phyloP scores from a whole-genome alignment of 2,329 filamentous ascomycete genomes.

The Cercospora sp. region DNA sequence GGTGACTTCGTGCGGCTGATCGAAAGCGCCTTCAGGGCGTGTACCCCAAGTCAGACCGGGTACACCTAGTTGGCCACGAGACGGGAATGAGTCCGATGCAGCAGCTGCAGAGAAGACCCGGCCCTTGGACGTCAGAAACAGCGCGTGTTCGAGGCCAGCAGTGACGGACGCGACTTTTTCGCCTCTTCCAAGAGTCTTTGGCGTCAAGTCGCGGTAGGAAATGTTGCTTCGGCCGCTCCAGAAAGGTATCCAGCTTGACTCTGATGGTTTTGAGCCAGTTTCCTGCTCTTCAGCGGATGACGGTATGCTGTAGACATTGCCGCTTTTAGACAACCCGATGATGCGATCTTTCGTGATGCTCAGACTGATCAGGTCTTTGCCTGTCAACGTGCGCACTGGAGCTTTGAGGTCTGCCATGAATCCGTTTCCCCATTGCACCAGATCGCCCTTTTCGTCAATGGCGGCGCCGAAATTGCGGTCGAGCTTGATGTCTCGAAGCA shows the following conservation, averaged over 20 bases:
- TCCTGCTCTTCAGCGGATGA: conserved; percentile 71
- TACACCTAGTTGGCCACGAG: conserved; percentile 82
- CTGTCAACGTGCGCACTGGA: conserved; percentile 71
- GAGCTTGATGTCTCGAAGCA: conserved; percentile 84
- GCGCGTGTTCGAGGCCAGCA: conserved; percentile 79
- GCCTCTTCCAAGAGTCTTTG: conserved; percentile 61
- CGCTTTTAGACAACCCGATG: conserved; percentile 71
- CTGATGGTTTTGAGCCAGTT: conserved; percentile 62
- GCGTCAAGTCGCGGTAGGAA: conserved; percentile 72
- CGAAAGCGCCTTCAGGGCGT: conserved; percentile 73
- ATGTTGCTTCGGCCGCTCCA: conserved; percentile 62
- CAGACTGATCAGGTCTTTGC: conserved; percentile 76
- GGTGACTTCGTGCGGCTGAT: conserved; percentile 76
- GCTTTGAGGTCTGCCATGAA: conserved; percentile 65
- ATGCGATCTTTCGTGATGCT: conserved; percentile 80
- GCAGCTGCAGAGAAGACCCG: conserved; percentile 87
- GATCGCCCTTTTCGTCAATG: conserved; percentile 80
- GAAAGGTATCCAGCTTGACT: conserved; percentile 72
- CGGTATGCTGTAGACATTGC: conserved; percentile 81
- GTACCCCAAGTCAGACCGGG: conserved; percentile 78
- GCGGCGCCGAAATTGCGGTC: conserved; percentile 80
- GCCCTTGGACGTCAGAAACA: conserved; percentile 80
- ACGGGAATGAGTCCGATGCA: conserved; percentile 74
- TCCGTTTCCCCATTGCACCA: conserved; percentile 86
- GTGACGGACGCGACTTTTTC: conserved; percentile 74